Evolutionary conservation across 208 protist genomes (phyloP).

Genomic region (Leishmania aethiopica): DNA sequence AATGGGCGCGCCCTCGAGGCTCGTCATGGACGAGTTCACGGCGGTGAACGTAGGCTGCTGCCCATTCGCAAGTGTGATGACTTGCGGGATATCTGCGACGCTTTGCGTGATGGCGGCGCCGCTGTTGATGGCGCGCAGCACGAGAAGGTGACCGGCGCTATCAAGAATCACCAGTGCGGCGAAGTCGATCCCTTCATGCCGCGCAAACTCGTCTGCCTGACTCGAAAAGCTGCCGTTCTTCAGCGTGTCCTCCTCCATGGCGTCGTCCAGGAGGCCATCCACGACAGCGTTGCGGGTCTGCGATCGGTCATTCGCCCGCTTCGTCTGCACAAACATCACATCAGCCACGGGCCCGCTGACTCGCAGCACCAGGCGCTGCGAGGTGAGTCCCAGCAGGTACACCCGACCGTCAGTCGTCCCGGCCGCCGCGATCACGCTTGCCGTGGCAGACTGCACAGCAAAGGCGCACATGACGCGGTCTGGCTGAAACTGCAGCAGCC

Average conservation of each 20-base stretch:
- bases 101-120: slow-evolving; percentile 36
- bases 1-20: slow-evolving; percentile 9
- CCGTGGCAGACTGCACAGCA: slow-evolving; percentile 40
- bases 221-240: slow-evolving; percentile 17
- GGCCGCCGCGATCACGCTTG: slow-evolving; percentile 46
- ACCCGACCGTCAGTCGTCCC: slow-evolving; percentile 71
- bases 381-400: slow-evolving; percentile 36
- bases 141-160: slow-evolving; percentile 61
- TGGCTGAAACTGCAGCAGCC: slow-evolving; percentile 34
- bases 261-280: slow-evolving; percentile 36
- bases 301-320: slow-evolving; percentile 1
- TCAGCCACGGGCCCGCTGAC: slow-evolving; percentile 77
- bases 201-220: slow-evolving; percentile 9
- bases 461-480: slow-evolving; percentile 59
- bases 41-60: slow-evolving; percentile 23
- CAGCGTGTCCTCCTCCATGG: slow-evolving; percentile 10
- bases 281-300: slow-evolving; percentile 34
- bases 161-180: slow-evolving; percentile 67
- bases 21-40: slow-evolving; percentile 11
- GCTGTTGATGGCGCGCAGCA: slow-evolving; percentile 54
- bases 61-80: slow-evolving; percentile 44
- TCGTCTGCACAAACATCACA: slow-evolving; percentile 57
- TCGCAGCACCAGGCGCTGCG: slow-evolving; percentile 37
- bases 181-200: slow-evolving; percentile 18
- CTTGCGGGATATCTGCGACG: slow-evolving; percentile 67